These are phyloP conservation scores for Kluyveromyces sp. DNA, from an alignment of 1,139 yeast species.

Conservation along the genomic window DNA sequence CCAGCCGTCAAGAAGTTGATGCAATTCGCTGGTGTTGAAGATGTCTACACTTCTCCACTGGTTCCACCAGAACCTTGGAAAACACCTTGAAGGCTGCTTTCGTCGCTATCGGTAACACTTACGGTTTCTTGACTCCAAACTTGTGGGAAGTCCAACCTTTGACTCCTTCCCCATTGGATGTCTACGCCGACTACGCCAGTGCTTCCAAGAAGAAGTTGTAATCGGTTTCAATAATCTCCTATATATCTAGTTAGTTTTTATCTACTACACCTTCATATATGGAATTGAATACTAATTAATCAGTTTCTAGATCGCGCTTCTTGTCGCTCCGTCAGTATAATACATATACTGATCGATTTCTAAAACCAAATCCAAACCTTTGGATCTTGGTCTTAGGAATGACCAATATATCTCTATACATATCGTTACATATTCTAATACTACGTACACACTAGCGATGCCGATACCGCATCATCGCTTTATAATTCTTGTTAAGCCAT, in stretches of 20 bases:
- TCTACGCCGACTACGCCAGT: conserved; percentile 79
- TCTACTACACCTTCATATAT: too few species aligned
- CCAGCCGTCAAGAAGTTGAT: conserved; percentile 98
- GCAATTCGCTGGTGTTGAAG: conserved; percentile 99
- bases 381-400: too few species aligned
- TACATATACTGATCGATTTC: too few species aligned
- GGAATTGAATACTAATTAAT: too few species aligned
- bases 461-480: too few species aligned
- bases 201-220: conserved; percentile 66
- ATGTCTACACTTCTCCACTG: conserved; percentile 96
- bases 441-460: too few species aligned
- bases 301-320: too few species aligned
- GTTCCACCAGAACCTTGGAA: conserved; percentile 99
- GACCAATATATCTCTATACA: too few species aligned
- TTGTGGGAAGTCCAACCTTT: conserved; percentile 87
- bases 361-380: too few species aligned
- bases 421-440: too few species aligned
- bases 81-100: conserved; percentile 99
- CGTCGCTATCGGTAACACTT: conserved; percentile 99
- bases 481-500: not conserved
- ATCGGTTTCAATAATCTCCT: conserved; percentile 12
- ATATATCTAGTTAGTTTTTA: not conserved
- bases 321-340: too few species aligned
- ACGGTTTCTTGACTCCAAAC: conserved; percentile 99
- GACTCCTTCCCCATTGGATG: conserved; percentile 89